Conservation (phyloP, 2,329 filamentous ascomycete species). For the Colletotrichum sp. region DNA sequence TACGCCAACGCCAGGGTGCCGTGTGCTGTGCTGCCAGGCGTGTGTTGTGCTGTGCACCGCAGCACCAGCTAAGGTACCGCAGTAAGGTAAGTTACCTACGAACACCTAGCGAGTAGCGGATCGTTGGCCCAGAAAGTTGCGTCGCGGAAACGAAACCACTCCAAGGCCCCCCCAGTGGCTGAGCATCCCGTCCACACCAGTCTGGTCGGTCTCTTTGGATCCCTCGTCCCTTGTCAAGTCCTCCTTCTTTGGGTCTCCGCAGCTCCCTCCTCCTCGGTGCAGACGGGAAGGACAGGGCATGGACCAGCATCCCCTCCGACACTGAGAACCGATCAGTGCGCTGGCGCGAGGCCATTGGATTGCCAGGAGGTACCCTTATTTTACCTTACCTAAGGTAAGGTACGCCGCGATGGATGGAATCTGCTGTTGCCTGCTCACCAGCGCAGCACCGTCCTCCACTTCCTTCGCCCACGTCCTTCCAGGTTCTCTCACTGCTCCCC, state of each 20-base stretch:
- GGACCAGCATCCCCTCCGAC: neutral
- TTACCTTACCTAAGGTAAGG: neutral
- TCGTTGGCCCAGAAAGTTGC: neutral
- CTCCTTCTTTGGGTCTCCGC: neutral
- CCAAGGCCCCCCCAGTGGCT: neutral
- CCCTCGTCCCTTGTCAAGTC: neutral
- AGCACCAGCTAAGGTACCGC: neutral
- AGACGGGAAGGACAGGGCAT: neutral
- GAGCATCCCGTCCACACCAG: neutral
- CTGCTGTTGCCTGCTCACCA: neutral
- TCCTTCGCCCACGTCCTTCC: neutral
- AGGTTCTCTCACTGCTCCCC: neutral
- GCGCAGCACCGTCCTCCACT: neutral
- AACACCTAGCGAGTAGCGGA: neutral
- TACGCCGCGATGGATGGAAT: neutral
- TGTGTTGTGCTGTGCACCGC: neutral
- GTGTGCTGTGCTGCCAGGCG: neutral
- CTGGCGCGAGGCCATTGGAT: neutral
- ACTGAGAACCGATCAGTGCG: conserved; percentile 7
- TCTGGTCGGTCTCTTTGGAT: neutral
- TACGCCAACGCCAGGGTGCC: neutral
- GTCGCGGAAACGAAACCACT: neutral
- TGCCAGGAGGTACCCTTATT: neutral
- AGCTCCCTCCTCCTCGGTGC: neutral
- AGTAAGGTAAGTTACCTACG: neutral